Percentiles rank a stretch among this genome's conserved stretches.
Conservation (phyloP, 805 yeast genomes). For the Candida glaebosa region DNA sequence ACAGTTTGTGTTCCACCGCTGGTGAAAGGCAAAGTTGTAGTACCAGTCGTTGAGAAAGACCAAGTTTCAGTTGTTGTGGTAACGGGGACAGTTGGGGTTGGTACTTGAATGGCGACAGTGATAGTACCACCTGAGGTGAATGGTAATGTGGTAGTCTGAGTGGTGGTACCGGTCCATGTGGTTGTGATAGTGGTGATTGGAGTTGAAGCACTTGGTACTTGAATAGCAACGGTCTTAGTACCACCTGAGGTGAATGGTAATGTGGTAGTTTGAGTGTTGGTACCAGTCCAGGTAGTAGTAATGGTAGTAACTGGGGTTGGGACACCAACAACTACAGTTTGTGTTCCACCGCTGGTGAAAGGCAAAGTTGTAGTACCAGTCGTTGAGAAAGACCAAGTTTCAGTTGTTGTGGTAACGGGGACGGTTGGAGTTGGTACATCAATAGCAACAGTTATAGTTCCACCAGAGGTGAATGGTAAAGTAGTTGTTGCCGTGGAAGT, state of each 20-base stretch:
- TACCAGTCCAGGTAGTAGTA: constrained; percentile 9
- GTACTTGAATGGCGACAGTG: neutral
- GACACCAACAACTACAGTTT: constrained; percentile 7
- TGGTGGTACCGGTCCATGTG: constrained; percentile 7
- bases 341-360: constrained; percentile 8
- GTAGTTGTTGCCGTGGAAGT: constrained; percentile 7
- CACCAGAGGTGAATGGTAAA: constrained; percentile 4
- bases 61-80: constrained; percentile 2
- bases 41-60: neutral
- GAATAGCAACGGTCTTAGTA: neutral
- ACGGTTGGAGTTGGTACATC: constrained; percentile 11
- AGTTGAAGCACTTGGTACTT: constrained; percentile 9
- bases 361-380: constrained; percentile 11
- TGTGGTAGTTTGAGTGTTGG: constrained; percentile 7
- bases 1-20: constrained; percentile 6
- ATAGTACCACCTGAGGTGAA: constrained; percentile 4
- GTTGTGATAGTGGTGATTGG: constrained; percentile 9
- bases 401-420: constrained; percentile 7
- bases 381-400: constrained; percentile 7
- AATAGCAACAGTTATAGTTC: constrained; percentile 19
- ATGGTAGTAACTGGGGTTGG: constrained; percentile 11
- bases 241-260: constrained; percentile 4
- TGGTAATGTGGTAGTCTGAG: constrained; percentile 6
- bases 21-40: constrained; percentile 1
- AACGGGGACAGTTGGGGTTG: constrained; percentile 11